Evolutionary conservation across 2,329 filamentous ascomycete species (phyloP).

Genomic region (Meredithiella fracta): DNA sequence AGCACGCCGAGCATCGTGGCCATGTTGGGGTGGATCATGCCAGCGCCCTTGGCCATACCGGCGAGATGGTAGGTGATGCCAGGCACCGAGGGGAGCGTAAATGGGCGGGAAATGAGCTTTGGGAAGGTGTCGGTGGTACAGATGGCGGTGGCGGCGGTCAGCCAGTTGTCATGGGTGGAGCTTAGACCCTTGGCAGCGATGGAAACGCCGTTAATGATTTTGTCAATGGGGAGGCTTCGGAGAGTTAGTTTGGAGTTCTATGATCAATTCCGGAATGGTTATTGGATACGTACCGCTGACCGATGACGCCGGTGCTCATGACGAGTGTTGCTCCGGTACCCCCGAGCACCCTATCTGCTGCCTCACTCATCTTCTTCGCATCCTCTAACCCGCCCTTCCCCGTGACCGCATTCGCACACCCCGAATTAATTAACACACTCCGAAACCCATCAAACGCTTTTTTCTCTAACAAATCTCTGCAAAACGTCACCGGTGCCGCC

Average conservation of each 20-base stretch:
- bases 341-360: slow-evolving; percentile 50
- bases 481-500: slow-evolving; percentile 83
- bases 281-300: slow-evolving; percentile 47
- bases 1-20: slow-evolving; percentile 84
- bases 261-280: not conserved
- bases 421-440: slow-evolving; percentile 82
- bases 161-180: slow-evolving; percentile 68
- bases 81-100: slow-evolving; percentile 58
- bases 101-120: slow-evolving; percentile 75
- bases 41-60: slow-evolving; percentile 93
- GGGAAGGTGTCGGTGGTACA: slow-evolving; percentile 98
- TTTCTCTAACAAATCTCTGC: slow-evolving; percentile 51
- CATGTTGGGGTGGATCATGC: slow-evolving; percentile 99
- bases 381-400: slow-evolving; percentile 80
- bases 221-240: slow-evolving; percentile 64
- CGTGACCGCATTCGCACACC: slow-evolving; percentile 93
- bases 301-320: slow-evolving; percentile 97
- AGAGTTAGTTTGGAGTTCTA: not conserved
- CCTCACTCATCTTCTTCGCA: slow-evolving; percentile 65
- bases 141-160: slow-evolving; percentile 73
- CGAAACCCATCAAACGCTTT: slow-evolving; percentile 54
- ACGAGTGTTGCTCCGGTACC: slow-evolving; percentile 53
- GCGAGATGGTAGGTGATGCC: slow-evolving; percentile 65
- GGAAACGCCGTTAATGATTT: slow-evolving; percentile 73
- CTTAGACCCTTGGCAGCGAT: slow-evolving; percentile 56